Evolutionary conservation across 192 early-diverging fungal species (phyloP).

Genomic region (Fimicolochytrium jonesii): DNA sequence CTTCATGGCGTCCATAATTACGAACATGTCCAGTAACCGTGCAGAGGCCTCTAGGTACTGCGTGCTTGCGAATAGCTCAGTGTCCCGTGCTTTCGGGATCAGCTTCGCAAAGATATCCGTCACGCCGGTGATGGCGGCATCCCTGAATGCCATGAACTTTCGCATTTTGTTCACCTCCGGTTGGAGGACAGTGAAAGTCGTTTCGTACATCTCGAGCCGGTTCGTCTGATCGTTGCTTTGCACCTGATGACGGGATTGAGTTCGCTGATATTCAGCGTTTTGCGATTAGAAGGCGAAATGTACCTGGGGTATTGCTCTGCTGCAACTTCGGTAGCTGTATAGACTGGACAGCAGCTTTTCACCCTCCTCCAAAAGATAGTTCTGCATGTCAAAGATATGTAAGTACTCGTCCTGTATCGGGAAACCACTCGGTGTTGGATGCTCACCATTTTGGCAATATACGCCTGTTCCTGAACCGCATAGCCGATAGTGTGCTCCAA

Average conservation of each 20-base stretch:
- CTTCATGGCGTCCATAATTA: conserved; percentile 50
- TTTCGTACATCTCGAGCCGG: conserved; percentile 23
- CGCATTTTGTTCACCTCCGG: conserved; percentile 43
- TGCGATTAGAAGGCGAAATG: not conserved
- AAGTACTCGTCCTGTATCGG: not conserved
- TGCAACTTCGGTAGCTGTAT: conserved; percentile 42
- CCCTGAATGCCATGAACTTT: conserved; percentile 43
- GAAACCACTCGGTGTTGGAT: too few species aligned
- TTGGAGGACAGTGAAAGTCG: conserved; percentile 33
- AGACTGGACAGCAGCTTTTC: conserved; percentile 31
- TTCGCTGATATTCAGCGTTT: too few species aligned
- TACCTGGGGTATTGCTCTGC: conserved; percentile 44
- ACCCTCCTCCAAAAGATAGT: conserved; percentile 33
- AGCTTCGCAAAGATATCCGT: conserved; percentile 32
- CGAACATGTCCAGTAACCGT: conserved; percentile 36
- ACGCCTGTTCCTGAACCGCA: conserved; percentile 29
- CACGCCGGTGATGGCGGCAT: conserved; percentile 23
- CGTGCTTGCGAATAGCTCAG: conserved; percentile 33
- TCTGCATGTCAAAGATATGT: conserved; percentile 11
- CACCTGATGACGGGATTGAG: conserved; percentile 6
- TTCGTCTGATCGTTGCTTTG: conserved; percentile 32
- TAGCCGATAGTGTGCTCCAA: conserved; percentile 7
- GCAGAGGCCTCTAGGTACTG: conserved; percentile 35
- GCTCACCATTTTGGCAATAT: conserved; percentile 32
- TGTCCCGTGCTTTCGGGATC: conserved; percentile 30